phyloP scores from a whole-genome alignment of 2,329 filamentous ascomycete genomes.

The Colletotrichum brevisporum region DNA sequence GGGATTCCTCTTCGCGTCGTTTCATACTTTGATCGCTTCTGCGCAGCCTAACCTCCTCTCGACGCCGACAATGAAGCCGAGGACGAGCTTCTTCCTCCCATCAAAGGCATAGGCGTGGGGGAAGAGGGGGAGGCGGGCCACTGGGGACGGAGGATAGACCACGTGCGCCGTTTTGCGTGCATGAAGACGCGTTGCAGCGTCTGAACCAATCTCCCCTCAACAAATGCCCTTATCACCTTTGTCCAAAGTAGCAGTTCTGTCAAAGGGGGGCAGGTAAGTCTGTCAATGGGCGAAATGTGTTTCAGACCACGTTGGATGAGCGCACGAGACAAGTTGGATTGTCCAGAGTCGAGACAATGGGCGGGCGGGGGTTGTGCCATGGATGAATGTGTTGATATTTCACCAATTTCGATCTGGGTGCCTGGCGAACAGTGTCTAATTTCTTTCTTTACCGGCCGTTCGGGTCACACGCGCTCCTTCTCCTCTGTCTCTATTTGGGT shows the following conservation, averaged over 20 bases:
- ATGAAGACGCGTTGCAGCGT: neutral
- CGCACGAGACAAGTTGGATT: no score
- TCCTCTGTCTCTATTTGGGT: no score
- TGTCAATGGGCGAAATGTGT: neutral
- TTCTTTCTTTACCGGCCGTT: neutral
- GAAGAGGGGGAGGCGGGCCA: no score
- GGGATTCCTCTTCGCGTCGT: no score
- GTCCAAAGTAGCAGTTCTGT: neutral
- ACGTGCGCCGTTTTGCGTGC: no score
- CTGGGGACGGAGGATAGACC: no score
- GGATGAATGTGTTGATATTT: neutral
- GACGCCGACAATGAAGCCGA: neutral
- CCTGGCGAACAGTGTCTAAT: no score
- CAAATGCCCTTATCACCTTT: neutral
- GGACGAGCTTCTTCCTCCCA: no score
- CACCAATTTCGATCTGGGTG: neutral
- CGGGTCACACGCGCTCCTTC: neutral
- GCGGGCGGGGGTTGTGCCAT: neutral
- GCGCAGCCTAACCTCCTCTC: conserved; percentile 1
- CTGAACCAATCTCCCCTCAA: neutral
- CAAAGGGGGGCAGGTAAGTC: neutral
- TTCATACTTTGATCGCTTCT: no score
- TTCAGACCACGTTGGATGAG: neutral
- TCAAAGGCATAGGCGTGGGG: no score
- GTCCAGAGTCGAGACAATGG: neutral